Base-by-base conservation (phyloP, 1,284 basidiomycete species). In the Ustilago loliicola region DNA sequence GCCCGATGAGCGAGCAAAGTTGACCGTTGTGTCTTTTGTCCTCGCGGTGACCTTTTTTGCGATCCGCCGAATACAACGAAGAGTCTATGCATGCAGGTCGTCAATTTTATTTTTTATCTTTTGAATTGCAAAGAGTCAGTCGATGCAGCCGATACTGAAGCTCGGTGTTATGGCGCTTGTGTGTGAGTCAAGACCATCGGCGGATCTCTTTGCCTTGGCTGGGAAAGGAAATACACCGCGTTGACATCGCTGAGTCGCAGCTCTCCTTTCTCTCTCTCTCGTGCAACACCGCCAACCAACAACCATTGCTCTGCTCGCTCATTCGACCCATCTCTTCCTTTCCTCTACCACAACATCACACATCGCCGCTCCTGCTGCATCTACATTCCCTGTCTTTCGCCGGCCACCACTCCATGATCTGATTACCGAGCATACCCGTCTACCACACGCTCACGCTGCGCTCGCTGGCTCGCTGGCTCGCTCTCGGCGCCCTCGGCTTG, bases 401-500 rank as follows among this genome's bases (percentile, higher is more conserved):
- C 53, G 51, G 51, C 30, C 51, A 34, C 13, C 13, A 7, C 30
- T 34, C 30, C 21, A 40, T 5, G 11, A 45, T 45, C 42, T 45
- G 42, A 25, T 50, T 50, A 52, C 21, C 50, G 17, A 48, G 50
- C 47, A 40, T 45, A 51, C n/a, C 23, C 48, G 15, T 51, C 21
- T 30, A 15, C 2, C 17, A 32, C 50, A 9, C 50, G 15, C 50
- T 51, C 25, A n/a, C 38, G 6, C 15, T 21, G 2, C 30, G 21
- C 29, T 30, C 32, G 19, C 30, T n/a, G n/a, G n/a, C n/a, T n/a
- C 29, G 2, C 29, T 52, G 32, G 27, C 45, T 23, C 34, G 15
- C 34, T 56, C 59, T 67, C 57, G 70, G 65, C 34, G 25, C 53
- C 53, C 57, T 72, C 70, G 70, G 70, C 64, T 32, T 63, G 21